Evolutionary conservation across 495 filamentous ascomycete species (phyloP).

Genomic region (Podospora anserina): DNA sequence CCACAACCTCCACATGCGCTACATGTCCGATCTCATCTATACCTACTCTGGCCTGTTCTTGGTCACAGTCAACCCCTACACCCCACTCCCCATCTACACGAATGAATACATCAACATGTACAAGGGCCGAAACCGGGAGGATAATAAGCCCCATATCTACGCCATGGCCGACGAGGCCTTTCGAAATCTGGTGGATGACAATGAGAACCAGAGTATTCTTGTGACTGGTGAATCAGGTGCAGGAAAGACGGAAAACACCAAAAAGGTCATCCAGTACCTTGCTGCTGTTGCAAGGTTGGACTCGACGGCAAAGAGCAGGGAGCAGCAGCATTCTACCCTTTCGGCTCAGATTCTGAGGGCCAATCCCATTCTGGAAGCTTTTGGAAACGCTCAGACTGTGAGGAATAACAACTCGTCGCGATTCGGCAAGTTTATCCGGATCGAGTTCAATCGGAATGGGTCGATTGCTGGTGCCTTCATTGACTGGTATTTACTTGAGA

Average conservation of each 20-base stretch:
- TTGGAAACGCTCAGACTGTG: slow-evolving; percentile 97
- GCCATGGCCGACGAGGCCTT: slow-evolving; percentile 99
- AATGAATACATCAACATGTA: slow-evolving; percentile 98
- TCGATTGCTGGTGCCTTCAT: slow-evolving; percentile 96
- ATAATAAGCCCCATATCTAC: slow-evolving; percentile 96
- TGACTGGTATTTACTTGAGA: slow-evolving; percentile 97
- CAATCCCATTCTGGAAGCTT: slow-evolving; percentile 97
- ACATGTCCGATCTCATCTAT: slow-evolving; percentile 95
- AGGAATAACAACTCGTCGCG: slow-evolving; percentile 98
- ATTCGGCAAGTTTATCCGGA: slow-evolving; percentile 98
- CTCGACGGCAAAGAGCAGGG: slow-evolving; percentile 59
- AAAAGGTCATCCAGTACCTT: slow-evolving; percentile 98
- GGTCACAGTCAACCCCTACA: slow-evolving; percentile 97
- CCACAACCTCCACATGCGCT: slow-evolving; percentile 90
- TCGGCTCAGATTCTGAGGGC: slow-evolving; percentile 95
- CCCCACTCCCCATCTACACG: slow-evolving; percentile 88
- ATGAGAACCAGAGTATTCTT: slow-evolving; percentile 93
- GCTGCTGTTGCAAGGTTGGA: slow-evolving; percentile 89
- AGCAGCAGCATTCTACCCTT: slow-evolving; percentile 74
- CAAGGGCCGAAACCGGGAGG: slow-evolving; percentile 81
- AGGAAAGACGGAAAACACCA: slow-evolving; percentile 98
- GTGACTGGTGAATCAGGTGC: slow-evolving; percentile 98
- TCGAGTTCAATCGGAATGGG: slow-evolving; percentile 86
- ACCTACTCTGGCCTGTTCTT: slow-evolving; percentile 98
- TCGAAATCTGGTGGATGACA: slow-evolving; percentile 90